phyloP scores from a whole-genome alignment of 1,284 basidiomycete genomes.

The Puccinia polysora region DNA sequence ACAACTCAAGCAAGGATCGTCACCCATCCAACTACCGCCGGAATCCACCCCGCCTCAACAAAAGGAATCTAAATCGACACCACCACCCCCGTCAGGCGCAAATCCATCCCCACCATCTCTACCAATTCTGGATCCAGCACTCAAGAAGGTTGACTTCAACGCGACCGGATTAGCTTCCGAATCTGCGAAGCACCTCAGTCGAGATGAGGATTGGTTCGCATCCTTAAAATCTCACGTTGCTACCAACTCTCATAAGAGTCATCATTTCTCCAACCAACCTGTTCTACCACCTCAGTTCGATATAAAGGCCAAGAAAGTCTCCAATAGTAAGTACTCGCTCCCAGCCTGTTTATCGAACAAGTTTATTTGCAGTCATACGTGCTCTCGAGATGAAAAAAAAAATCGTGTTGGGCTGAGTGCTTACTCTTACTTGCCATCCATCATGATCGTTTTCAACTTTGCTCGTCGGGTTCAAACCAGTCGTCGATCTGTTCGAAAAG shows the following conservation, averaged over 20 bases:
- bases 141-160: neutral
- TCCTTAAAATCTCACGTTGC: neutral
- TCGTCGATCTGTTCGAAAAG: constrained; percentile 16
- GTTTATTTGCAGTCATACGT: no score
- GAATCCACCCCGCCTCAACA: no score
- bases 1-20: no score
- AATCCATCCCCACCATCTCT: neutral
- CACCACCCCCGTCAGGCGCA: neutral
- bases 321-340: constrained; percentile 1
- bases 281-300: constrained; percentile 16
- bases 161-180: neutral
- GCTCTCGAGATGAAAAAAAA: neutral
- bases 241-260: neutral
- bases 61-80: neutral
- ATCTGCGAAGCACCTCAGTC: neutral
- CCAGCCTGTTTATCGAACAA: no score
- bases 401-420: neutral
- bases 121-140: neutral
- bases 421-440: neutral
- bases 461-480: neutral
- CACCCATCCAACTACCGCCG: no score
- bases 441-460: neutral
- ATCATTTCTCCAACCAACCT: neutral
- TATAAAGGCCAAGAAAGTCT: constrained; percentile 20
- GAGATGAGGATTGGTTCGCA: neutral